Conservation (phyloP, 495 filamentous ascomycete genomes). For the Penicillium fimorum region DNA sequence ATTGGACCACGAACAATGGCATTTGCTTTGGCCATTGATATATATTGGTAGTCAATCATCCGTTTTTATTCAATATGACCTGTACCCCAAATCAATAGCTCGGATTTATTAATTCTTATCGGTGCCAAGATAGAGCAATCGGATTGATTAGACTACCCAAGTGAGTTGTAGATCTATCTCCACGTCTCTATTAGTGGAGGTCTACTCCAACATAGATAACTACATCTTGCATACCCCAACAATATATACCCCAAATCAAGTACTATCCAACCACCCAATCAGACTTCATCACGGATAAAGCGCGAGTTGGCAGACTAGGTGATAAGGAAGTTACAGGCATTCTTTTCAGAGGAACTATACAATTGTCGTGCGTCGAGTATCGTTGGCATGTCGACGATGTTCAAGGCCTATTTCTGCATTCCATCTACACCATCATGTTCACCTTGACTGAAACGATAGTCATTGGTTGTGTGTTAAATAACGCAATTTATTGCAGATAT, state of each 20-base stretch:
- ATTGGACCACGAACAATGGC: neutral
- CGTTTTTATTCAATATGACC: neutral
- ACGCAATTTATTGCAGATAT: constrained; percentile 42
- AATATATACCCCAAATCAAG: neutral
- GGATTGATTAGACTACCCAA: neutral
- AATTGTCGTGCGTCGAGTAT: constrained; percentile 50
- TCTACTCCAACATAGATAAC: neutral
- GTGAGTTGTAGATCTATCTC: neutral
- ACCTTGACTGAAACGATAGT: constrained; percentile 55
- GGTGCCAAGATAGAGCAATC: neutral
- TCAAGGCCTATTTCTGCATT: constrained; percentile 52
- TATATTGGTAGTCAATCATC: neutral
- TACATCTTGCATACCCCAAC: neutral
- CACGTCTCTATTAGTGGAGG: neutral
- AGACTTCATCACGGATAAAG: constrained; percentile 64
- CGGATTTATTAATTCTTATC: neutral
- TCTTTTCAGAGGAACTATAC: constrained; percentile 50
- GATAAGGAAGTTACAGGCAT: constrained; percentile 43
- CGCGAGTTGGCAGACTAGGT: constrained; percentile 57
- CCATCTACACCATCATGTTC: constrained; percentile 48
- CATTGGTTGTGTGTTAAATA: constrained; percentile 52
- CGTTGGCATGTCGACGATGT: constrained; percentile 47
- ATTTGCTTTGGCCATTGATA: neutral
- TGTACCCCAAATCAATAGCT: neutral
- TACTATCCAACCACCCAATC: neutral